phyloP scores from a whole-genome alignment of 768 basidiomycete species.

The Mycena polygramma region DNA sequence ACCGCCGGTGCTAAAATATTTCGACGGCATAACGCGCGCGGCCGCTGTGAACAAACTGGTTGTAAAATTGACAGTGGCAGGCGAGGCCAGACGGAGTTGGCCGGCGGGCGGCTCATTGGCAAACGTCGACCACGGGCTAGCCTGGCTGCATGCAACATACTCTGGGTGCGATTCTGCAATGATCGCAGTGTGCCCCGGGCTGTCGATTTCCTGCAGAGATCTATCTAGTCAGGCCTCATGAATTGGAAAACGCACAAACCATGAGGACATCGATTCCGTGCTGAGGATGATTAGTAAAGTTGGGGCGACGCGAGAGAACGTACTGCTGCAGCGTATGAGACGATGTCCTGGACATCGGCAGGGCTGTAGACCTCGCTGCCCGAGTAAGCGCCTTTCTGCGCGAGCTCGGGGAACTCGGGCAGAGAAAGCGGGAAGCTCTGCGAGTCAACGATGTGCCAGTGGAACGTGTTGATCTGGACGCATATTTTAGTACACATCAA shows the following conservation, averaged over 20 bases:
- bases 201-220: slow-evolving; percentile 78
- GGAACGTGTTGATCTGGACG: slow-evolving; percentile 76
- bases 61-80: slow-evolving; percentile 72
- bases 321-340: slow-evolving; percentile 76
- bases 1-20: slow-evolving; percentile 84
- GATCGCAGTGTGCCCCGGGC: slow-evolving; percentile 83
- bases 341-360: slow-evolving; percentile 68
- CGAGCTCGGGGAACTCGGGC: slow-evolving; percentile 70
- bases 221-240: too few species aligned
- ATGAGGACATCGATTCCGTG: slow-evolving; percentile 80
- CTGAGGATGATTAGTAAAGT: slow-evolving; percentile 46
- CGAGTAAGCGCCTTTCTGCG: slow-evolving; percentile 78
- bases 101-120: slow-evolving; percentile 87
- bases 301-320: slow-evolving; percentile 51
- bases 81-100: slow-evolving; percentile 80
- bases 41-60: slow-evolving; percentile 64
- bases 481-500: slow-evolving; percentile 37
- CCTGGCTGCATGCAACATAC: slow-evolving; percentile 74
- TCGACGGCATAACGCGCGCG: slow-evolving; percentile 65
- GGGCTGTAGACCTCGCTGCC: slow-evolving; percentile 62
- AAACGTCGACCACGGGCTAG: slow-evolving; percentile 69
- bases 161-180: slow-evolving; percentile 79
- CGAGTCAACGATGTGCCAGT: slow-evolving; percentile 88
- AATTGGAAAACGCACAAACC: too few species aligned
- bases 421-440: slow-evolving; percentile 83